Evolutionary conservation across 1,284 basidiomycete genomes (phyloP).

Genomic region (Austroboletus rostrupii): DNA sequence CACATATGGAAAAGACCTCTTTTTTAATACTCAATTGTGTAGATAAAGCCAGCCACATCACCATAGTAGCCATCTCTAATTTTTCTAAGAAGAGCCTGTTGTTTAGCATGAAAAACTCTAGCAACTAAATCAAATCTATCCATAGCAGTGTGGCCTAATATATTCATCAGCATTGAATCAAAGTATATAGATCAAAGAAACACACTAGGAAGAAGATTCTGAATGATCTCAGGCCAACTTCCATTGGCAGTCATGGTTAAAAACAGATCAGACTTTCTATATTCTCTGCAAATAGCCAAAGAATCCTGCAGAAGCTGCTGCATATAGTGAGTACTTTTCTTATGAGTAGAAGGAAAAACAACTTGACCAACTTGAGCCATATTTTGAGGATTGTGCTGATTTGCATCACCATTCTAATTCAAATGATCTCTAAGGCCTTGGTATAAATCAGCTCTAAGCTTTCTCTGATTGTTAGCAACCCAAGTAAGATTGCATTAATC

Average conservation of each 20-base stretch:
- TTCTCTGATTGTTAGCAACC: slow-evolving; percentile 33
- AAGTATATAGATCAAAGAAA: too few relatives aligned
- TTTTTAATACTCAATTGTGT: slow-evolving; percentile 19
- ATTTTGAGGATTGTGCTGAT: not conserved
- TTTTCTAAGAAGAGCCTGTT: slow-evolving; percentile 32
- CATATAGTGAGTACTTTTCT: not conserved
- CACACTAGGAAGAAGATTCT: slow-evolving; percentile 32
- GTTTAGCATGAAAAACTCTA: slow-evolving; percentile 42
- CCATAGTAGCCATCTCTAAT: slow-evolving; percentile 13
- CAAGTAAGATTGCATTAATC: slow-evolving; percentile 33
- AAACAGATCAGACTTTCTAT: not conserved
- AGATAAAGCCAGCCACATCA: slow-evolving; percentile 4
- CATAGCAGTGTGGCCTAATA: too few relatives aligned
- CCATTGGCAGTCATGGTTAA: slow-evolving; percentile 33
- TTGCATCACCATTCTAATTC: not conserved
- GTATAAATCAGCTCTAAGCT: slow-evolving; percentile 32
- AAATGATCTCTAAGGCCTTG: slow-evolving; percentile 6
- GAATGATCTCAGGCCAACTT: slow-evolving; percentile 40
- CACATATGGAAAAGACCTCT: slow-evolving; percentile 2
- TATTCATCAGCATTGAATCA: too few relatives aligned
- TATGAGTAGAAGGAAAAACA: slow-evolving; percentile 1
- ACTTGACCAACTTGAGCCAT: slow-evolving; percentile 1
- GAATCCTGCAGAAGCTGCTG: slow-evolving; percentile 2
- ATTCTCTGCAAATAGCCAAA: not conserved
- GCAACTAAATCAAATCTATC: slow-evolving; percentile 47